phyloP scores from a whole-genome alignment of 1,284 basidiomycete species.

The Pyrrhoderma lamaoense region DNA sequence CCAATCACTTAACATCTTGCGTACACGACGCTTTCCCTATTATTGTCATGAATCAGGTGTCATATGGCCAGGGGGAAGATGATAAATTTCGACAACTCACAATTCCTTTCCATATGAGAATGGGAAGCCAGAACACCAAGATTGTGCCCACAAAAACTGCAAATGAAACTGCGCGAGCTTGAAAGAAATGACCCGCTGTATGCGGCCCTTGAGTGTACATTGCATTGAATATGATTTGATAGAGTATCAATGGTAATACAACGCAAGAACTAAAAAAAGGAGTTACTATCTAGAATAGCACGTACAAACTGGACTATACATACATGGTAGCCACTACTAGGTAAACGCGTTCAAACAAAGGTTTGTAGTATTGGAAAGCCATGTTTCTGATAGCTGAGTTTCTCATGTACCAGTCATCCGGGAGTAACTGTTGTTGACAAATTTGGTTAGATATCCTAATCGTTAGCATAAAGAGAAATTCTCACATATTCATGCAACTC shows the following conservation, averaged over 20 bases:
- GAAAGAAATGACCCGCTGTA: conserved; percentile 25
- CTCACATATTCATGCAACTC: conserved; percentile 30
- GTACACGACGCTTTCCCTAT: conserved; percentile 40
- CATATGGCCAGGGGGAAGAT: background rate
- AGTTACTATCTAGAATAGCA: background rate
- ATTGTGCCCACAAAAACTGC: conserved; percentile 33
- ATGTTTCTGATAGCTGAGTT: conserved; percentile 33
- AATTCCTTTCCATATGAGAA: conserved; percentile 42
- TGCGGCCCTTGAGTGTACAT: conserved; percentile 23
- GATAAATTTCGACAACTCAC: conserved; percentile 26
- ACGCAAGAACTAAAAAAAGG: conserved; percentile 31
- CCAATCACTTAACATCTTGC: conserved; percentile 36
- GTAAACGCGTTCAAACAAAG: conserved; percentile 41
- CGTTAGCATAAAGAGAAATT: background rate
- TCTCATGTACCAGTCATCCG: conserved; percentile 40
- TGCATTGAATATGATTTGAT: conserved; percentile 30
- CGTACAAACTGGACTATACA: conserved; percentile 17
- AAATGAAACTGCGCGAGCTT: conserved; percentile 35
- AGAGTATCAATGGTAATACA: conserved; percentile 35
- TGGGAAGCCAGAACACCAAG: conserved; percentile 36
- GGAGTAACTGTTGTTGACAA: conserved; percentile 31
- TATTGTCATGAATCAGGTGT: background rate
- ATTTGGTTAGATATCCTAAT: background rate
- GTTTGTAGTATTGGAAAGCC: conserved; percentile 38
- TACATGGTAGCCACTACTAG: conserved; percentile 35